Percentiles rank a stretch among this genome's conserved stretches.
Evolutionary conservation across 768 basidiomycete genomes (phyloP).

Genomic region (Kwoniella sp.): DNA sequence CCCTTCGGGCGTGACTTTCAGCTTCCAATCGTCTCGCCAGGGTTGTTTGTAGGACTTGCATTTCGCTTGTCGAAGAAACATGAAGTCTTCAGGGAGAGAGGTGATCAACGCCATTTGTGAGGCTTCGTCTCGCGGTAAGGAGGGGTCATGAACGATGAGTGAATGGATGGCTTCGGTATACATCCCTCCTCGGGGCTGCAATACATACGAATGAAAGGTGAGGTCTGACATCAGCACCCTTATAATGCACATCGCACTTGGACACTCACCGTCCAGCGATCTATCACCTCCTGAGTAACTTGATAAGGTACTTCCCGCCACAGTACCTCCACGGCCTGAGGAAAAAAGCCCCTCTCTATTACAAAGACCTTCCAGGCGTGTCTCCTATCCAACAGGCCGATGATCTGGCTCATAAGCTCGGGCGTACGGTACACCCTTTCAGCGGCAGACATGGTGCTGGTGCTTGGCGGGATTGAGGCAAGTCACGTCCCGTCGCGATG

Average conservation of each 20-base stretch:
- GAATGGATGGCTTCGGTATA: conserved; percentile 5
- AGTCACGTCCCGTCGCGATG: not conserved
- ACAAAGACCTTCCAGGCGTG: conserved; percentile 1
- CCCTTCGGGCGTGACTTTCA: not conserved
- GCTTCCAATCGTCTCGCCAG: not conserved
- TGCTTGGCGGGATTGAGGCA: not conserved
- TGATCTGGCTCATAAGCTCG: conserved; percentile 11
- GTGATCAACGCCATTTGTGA: conserved; percentile 3
- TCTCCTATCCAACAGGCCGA: not conserved
- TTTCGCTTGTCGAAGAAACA: conserved; percentile 7
- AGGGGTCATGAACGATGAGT: not conserved
- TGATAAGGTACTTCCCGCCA: conserved; percentile 13
- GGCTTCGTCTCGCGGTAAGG: not conserved
- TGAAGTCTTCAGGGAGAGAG: conserved; percentile 1
- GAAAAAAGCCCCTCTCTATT: conserved; percentile 13
- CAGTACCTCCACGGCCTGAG: not conserved
- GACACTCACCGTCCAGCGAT: conserved; percentile 5
- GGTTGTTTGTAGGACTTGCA: not conserved
- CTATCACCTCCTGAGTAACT: not conserved
- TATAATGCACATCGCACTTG: no score
- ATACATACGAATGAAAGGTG: not conserved
- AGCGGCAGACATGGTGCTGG: not conserved
- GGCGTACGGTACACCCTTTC: conserved; percentile 11
- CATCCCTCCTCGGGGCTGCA: conserved; percentile 4
- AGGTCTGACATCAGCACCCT: not conserved